These are phyloP conservation scores for Steccherinum ochraceum DNA, from an alignment of 768 basidiomycete genomes.

Conservation along the genomic window DNA sequence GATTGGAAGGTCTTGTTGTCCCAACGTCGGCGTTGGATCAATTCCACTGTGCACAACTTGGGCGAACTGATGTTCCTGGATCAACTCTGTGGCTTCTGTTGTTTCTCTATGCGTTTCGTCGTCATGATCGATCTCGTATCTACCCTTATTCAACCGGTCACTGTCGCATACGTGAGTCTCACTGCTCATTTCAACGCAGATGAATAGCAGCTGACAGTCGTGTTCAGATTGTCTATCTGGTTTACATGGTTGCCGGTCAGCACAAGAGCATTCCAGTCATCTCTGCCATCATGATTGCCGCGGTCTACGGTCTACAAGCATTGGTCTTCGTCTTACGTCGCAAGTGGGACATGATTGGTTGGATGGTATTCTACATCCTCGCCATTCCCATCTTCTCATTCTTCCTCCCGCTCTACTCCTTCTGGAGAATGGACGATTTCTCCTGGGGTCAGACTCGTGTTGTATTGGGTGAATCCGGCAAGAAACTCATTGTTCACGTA, in stretches of 20 bases:
- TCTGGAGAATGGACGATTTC: slow-evolving; percentile 99
- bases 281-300: slow-evolving; percentile 88
- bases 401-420: slow-evolving; percentile 88
- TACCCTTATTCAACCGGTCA: slow-evolving; percentile 79
- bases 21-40: slow-evolving; percentile 99
- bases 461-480: slow-evolving; percentile 90
- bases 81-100: slow-evolving; percentile 93
- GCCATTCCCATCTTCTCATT: slow-evolving; percentile 93
- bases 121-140: slow-evolving; percentile 96
- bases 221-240: slow-evolving; percentile 75
- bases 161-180: slow-evolving; percentile 79
- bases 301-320: slow-evolving; percentile 89
- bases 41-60: slow-evolving; percentile 97
- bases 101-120: slow-evolving; percentile 98
- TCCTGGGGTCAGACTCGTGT: slow-evolving; percentile 92
- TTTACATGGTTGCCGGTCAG: slow-evolving; percentile 69
- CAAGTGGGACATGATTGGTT: slow-evolving; percentile 98
- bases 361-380: slow-evolving; percentile 94
- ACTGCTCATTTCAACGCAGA: neutral
- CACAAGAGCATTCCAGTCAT: slow-evolving; percentile 67
- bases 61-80: slow-evolving; percentile 90
- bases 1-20: slow-evolving; percentile 92
- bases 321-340: slow-evolving; percentile 86
- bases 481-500: slow-evolving; percentile 93
- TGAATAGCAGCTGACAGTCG: neutral